Evolutionary conservation across 495 filamentous ascomycete species (phyloP).

Genomic region (Aspergillus nidulans): DNA sequence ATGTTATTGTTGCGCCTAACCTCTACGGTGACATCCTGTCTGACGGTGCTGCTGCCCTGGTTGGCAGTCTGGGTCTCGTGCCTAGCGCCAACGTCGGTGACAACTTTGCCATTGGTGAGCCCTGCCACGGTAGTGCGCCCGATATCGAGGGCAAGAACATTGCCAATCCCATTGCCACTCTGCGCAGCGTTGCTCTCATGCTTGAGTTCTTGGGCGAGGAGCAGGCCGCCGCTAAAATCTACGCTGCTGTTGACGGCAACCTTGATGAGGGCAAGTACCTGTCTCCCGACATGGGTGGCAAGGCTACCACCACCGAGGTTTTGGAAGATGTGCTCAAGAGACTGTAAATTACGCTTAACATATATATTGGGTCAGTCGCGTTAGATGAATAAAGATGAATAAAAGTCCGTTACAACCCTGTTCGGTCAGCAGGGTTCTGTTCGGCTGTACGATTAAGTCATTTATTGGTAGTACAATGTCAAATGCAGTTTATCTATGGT

Average conservation of each 20-base stretch:
- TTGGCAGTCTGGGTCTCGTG: slow-evolving; percentile 89
- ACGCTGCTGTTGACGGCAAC: slow-evolving; percentile 87
- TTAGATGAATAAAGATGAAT: slow-evolving; percentile 14
- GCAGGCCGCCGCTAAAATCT: slow-evolving; percentile 81
- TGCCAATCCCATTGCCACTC: slow-evolving; percentile 93
- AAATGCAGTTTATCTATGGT: no score
- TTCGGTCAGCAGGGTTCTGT: not conserved
- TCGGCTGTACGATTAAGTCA: not conserved
- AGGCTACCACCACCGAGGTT: slow-evolving; percentile 81
- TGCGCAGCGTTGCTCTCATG: slow-evolving; percentile 89
- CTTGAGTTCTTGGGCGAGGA: slow-evolving; percentile 89
- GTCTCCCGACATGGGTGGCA: slow-evolving; percentile 89
- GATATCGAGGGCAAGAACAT: slow-evolving; percentile 92
- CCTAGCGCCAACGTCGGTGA: slow-evolving; percentile 97
- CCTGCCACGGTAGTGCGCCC: slow-evolving; percentile 92
- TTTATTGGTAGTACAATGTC: not conserved
- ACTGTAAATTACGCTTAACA: slow-evolving; percentile 55
- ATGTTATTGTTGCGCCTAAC: slow-evolving; percentile 97
- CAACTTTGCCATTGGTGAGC: slow-evolving; percentile 93
- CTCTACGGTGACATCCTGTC: slow-evolving; percentile 96
- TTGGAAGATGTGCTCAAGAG: slow-evolving; percentile 83
- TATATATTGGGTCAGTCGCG: not conserved
- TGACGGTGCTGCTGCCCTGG: slow-evolving; percentile 91
- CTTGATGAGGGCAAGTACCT: slow-evolving; percentile 76
- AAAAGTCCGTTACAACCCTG: not conserved